Base-by-base conservation (phyloP, 352 stramenopile species). In the Pythium insidiosum region DNA sequence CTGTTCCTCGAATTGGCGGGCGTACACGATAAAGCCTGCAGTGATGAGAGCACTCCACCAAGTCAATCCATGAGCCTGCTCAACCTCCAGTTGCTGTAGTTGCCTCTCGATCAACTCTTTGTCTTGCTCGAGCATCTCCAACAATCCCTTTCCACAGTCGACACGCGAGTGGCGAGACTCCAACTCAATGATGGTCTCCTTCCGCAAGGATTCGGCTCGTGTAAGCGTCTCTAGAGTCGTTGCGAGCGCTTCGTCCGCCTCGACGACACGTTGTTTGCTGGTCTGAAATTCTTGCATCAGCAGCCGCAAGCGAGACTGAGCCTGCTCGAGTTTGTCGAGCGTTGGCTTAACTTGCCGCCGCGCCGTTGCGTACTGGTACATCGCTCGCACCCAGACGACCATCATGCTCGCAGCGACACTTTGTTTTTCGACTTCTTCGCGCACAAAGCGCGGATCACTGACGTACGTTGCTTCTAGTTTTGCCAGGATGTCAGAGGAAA, bases 341-440 rank as follows among this genome's bases (percentile, higher is more conserved):
- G 75, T 87, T 7, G 78, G 75, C 38, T 78, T 58, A 9, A 90
- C 72, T 22, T 81, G 50, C 0, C 59, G 58, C 7, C 69, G 51
- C 5, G 63, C 62, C 0, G 61, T 56, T 0, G 66, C 68, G 53
- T 88, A 90, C 43, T 82, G 61, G 22, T 80, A 59, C 31, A 90
- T 81, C 1, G 78, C 75, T 26, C 63, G 58, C 18, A 88, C 75
- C 75, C 78, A 90, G 3, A 78, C 55, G 1, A 86, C 73, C 73
- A 90, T 90, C 23, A 72, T 82, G 28, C 75, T 79, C 9, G 78
- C 78, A 6, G 78, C 78, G 0, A 90, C 63, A 22, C 74, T 88
- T 36, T 90, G 78, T 23, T 79, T 80, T 16, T 84, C 78, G 10
- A 90, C 75, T 49, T 86, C 66, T 56, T 85, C 60, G 9, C 58